phyloP scores from a whole-genome alignment of 129 eudicot species.

The Flaveria trinervia region DNA sequence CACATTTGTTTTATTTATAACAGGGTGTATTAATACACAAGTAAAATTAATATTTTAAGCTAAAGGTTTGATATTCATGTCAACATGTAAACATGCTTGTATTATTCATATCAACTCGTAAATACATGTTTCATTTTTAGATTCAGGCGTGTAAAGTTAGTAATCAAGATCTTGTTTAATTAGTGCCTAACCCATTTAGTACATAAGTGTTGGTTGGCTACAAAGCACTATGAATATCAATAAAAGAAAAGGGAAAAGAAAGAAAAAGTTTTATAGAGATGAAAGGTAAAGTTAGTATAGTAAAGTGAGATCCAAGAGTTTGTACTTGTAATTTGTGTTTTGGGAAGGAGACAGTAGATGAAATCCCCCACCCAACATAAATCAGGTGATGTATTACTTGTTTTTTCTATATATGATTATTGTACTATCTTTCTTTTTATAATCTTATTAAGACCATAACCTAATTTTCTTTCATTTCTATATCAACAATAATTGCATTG shows the following conservation, averaged over 20 bases:
- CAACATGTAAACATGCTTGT: no score
- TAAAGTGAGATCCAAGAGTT: constrained; percentile 20
- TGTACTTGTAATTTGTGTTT: constrained; percentile 39
- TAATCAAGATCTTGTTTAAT: background rate
- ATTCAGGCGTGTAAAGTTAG: no score
- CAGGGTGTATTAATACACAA: no score
- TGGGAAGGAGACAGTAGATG: constrained; percentile 35
- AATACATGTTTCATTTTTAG: no score
- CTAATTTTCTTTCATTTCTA: background rate
- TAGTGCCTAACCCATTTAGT: background rate
- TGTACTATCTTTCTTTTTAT: constrained; percentile 15
- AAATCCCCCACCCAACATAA: constrained; percentile 19
- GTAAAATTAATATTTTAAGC: no score
- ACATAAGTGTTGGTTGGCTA: background rate
- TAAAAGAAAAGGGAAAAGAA: background rate
- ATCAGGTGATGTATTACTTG: constrained; percentile 19
- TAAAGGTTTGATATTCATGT: no score
- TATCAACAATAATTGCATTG: background rate
- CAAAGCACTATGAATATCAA: background rate
- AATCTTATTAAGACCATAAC: background rate
- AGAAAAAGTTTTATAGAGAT: background rate
- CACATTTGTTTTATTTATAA: no score
- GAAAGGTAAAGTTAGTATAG: constrained; percentile 4
- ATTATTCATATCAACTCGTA: no score
- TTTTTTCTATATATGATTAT: constrained; percentile 7